A percentile compares a stretch with the other conserved stretches of the same genome.
These are phyloP conservation scores for Phytopythium aichiense DNA, from an alignment of 352 stramenopile species.

Conservation along the genomic window DNA sequence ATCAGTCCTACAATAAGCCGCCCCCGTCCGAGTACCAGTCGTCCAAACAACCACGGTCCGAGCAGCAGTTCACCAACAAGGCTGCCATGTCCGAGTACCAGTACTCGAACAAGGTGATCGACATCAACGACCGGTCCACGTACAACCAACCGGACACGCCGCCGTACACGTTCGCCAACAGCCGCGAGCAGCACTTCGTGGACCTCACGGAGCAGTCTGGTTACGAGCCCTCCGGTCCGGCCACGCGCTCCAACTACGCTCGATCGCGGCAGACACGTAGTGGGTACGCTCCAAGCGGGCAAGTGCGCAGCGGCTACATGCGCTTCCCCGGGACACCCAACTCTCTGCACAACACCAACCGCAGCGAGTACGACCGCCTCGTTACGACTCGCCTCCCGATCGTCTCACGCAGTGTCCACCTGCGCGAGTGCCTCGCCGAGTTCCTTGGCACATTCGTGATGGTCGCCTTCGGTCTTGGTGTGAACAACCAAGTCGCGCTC, in stretches of 20 bases:
- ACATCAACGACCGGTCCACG: constrained; percentile 10
- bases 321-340: constrained; percentile 18
- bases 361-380: constrained; percentile 21
- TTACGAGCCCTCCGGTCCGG: constrained; percentile 6
- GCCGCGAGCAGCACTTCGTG: constrained; percentile 8
- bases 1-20: constrained; percentile 4
- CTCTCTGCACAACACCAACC: constrained; percentile 28
- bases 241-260: constrained; percentile 13
- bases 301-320: constrained; percentile 13
- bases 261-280: constrained; percentile 10
- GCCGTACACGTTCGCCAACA: constrained; percentile 7
- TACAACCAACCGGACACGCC: constrained; percentile 7
- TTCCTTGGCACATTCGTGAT: constrained; percentile 26
- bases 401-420: constrained; percentile 13
- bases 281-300: not conserved
- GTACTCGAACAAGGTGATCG: constrained; percentile 8
- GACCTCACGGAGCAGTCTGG: constrained; percentile 8
- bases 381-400: constrained; percentile 9
- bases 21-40: constrained; percentile 4
- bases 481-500: constrained; percentile 56
- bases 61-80: not conserved
- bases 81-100: constrained; percentile 3
- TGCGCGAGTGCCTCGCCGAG: constrained; percentile 38
- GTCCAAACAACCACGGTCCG: not conserved
- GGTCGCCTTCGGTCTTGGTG: constrained; percentile 23